Conservation (phyloP, 2,329 filamentous ascomycete species). For the Claviceps sorghi region DNA sequence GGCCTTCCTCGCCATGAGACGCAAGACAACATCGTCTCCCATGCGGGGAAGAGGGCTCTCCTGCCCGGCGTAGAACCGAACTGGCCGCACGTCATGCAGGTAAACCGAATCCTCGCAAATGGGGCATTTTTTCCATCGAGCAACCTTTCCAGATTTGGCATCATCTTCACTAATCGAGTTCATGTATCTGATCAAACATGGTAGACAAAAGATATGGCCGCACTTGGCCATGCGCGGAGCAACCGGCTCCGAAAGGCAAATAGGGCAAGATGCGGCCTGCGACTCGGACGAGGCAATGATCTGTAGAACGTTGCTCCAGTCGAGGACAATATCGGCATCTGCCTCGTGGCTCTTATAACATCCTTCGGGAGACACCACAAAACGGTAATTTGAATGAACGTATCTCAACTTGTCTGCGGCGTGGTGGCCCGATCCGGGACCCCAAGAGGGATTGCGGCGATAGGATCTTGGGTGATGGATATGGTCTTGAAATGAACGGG, state of each 20-base stretch:
- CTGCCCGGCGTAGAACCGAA: slow-evolving; percentile 82
- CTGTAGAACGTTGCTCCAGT: slow-evolving; percentile 84
- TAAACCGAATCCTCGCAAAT: slow-evolving; percentile 94
- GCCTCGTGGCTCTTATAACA: slow-evolving; percentile 67
- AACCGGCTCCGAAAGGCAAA: slow-evolving; percentile 83
- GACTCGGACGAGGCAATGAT: slow-evolving; percentile 82
- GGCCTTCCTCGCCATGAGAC: slow-evolving; percentile 67
- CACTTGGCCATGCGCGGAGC: slow-evolving; percentile 95
- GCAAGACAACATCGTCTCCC: slow-evolving; percentile 78
- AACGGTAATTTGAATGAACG: slow-evolving; percentile 92
- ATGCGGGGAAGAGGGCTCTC: slow-evolving; percentile 67
- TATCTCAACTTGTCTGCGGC: slow-evolving; percentile 80
- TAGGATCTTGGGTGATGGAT: slow-evolving; percentile 39
- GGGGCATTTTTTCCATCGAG: slow-evolving; percentile 86
- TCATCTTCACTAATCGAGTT: slow-evolving; percentile 66
- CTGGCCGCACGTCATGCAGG: slow-evolving; percentile 74
- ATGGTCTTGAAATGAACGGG: slow-evolving; percentile 51
- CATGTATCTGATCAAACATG: slow-evolving; percentile 92
- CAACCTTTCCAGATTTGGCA: slow-evolving; percentile 48
- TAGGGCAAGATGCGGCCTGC: slow-evolving; percentile 79
- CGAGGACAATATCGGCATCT: slow-evolving; percentile 77
- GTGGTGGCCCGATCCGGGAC: slow-evolving; percentile 77
- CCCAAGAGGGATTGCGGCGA: slow-evolving; percentile 66
- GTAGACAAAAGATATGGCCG: slow-evolving; percentile 90
- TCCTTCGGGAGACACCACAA: slow-evolving; percentile 73